Conservation (phyloP, 1,284 basidiomycete genomes). For the Erythrobasidium hasegawianum region DNA sequence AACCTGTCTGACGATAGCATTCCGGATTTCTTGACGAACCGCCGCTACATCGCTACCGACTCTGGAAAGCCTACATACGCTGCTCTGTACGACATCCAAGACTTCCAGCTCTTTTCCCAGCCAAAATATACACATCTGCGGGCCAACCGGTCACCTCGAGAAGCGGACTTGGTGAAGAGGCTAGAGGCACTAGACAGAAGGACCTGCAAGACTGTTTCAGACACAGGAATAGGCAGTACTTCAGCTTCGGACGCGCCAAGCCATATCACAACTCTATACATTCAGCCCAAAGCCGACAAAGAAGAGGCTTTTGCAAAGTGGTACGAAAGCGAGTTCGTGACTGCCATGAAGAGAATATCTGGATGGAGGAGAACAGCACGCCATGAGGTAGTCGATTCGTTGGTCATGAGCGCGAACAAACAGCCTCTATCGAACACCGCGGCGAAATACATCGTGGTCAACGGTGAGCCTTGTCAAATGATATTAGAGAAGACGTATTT, state of each 20-base stretch:
- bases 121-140: slow-evolving; percentile 47
- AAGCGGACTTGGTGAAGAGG: slow-evolving; percentile 48
- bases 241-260: slow-evolving; percentile 15
- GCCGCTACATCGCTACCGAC: slow-evolving; percentile 44
- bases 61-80: slow-evolving; percentile 42
- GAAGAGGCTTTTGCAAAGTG: slow-evolving; percentile 40
- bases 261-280: slow-evolving; percentile 41
- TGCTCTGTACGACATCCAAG: slow-evolving; percentile 49
- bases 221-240: slow-evolving; percentile 36
- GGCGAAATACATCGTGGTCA: slow-evolving; percentile 25
- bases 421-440: slow-evolving; percentile 20
- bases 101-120: slow-evolving; percentile 46
- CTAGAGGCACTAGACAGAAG: slow-evolving; percentile 49
- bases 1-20: slow-evolving; percentile 37
- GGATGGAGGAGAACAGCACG: slow-evolving; percentile 45
- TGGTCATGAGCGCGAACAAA: slow-evolving; percentile 22
- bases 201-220: slow-evolving; percentile 46
- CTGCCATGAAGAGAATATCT: slow-evolving; percentile 38
- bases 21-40: slow-evolving; percentile 45
- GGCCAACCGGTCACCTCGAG: slow-evolving; percentile 46
- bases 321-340: slow-evolving; percentile 42
- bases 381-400: slow-evolving; percentile 43
- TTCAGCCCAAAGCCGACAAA: slow-evolving; percentile 23
- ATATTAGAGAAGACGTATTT: background rate
- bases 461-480: no score